phyloP scores from a whole-genome alignment of 192 early-diverging fungal species.

The Chytriomyces sp. region DNA sequence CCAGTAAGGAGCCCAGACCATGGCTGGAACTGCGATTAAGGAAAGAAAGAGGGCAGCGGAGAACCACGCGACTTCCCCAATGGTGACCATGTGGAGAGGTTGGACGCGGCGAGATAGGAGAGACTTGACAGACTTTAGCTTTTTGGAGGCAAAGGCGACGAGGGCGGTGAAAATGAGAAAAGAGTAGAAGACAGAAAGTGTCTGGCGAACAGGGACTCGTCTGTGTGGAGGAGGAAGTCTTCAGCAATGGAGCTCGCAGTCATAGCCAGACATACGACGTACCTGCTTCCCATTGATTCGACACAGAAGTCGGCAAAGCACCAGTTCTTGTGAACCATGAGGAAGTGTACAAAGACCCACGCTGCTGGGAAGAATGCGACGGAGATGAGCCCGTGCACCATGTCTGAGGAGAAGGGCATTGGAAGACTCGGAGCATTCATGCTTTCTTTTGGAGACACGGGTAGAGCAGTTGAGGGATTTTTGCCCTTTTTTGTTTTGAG shows the following conservation, averaged over 20 bases:
- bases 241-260: slow-evolving; percentile 62
- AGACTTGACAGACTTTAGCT: neutral
- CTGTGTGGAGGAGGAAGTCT: slow-evolving; percentile 73
- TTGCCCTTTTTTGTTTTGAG: neutral
- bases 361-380: slow-evolving; percentile 15
- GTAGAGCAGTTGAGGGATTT: neutral
- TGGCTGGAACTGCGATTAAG: neutral
- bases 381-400: neutral
- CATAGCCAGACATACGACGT: neutral
- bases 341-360: slow-evolving; percentile 75
- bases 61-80: slow-evolving; percentile 1
- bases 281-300: neutral
- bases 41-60: neutral
- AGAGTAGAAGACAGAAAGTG: slow-evolving; percentile 1
- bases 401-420: neutral
- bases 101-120: neutral
- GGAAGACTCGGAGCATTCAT: neutral
- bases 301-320: slow-evolving; percentile 25
- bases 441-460: neutral
- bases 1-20: neutral
- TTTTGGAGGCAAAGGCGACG: neutral
- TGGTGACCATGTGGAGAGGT: neutral
- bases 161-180: neutral
- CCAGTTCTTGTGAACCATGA: slow-evolving; percentile 81
- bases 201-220: slow-evolving; percentile 9